Conservation (phyloP, 1,284 basidiomycete genomes). For the Gymnopus androsaceus region DNA sequence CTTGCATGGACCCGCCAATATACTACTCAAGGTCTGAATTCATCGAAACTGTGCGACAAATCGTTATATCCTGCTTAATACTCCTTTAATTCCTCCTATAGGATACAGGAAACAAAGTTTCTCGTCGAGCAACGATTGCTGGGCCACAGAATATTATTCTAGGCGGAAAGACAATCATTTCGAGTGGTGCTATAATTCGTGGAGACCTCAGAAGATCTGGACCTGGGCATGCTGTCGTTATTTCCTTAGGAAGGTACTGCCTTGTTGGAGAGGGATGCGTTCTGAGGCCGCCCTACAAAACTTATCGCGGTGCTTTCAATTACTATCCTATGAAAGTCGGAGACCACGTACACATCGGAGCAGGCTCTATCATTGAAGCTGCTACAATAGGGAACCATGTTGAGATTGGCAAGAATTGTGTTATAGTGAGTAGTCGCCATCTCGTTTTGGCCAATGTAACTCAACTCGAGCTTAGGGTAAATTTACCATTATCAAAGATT, state of each 20-base stretch:
- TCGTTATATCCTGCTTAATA: conserved; percentile 3
- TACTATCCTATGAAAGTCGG: conserved; percentile 98
- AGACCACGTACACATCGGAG: conserved; percentile 92
- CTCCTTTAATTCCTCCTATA: conserved; percentile 31
- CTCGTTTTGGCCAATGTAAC: neutral
- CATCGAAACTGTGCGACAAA: conserved; percentile 70
- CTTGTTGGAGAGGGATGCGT: conserved; percentile 87
- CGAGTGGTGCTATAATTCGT: conserved; percentile 83
- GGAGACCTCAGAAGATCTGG: conserved; percentile 86
- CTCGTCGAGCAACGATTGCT: conserved; percentile 88
- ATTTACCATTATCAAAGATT: conserved; percentile 96
- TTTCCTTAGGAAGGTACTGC: conserved; percentile 92
- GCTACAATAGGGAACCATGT: conserved; percentile 94
- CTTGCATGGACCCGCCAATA: conserved; percentile 74
- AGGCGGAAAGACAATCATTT: conserved; percentile 96
- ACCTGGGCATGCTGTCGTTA: conserved; percentile 88
- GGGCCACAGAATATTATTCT: conserved; percentile 97
- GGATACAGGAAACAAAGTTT: conserved; percentile 92
- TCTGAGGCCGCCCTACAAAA: conserved; percentile 90
- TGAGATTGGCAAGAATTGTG: conserved; percentile 92
- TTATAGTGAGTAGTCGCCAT: conserved; percentile 67
- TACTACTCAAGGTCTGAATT: conserved; percentile 78
- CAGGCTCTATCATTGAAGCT: conserved; percentile 87
- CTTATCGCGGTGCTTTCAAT: conserved; percentile 89
- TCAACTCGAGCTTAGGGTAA: conserved; percentile 68